A percentile compares a stretch with the other conserved stretches of the same genome.
These are phyloP conservation scores for Penicillium angulare DNA, from an alignment of 495 filamentous ascomycete genomes.

Conservation along the genomic window DNA sequence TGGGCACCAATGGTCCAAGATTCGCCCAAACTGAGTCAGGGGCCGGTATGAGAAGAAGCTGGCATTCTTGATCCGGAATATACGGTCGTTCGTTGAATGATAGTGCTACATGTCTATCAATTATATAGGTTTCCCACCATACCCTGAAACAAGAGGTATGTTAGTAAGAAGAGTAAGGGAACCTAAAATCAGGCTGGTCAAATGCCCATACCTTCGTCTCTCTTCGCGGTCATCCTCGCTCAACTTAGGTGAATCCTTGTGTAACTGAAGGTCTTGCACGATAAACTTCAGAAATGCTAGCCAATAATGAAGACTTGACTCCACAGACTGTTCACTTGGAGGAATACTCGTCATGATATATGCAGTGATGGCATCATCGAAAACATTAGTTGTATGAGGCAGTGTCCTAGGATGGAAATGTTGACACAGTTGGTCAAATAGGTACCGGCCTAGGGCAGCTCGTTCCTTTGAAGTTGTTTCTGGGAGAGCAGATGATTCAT, in stretches of 20 bases:
- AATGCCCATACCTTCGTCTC: not conserved
- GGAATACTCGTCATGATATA: slow-evolving; percentile 6
- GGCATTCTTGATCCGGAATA: not conserved
- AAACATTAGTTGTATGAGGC: not conserved
- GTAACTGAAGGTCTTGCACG: slow-evolving; percentile 5
- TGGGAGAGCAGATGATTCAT: slow-evolving; percentile 3
- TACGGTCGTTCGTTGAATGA: not conserved
- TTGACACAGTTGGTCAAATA: slow-evolving; percentile 1
- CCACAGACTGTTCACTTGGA: slow-evolving; percentile 7
- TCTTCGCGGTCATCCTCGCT: slow-evolving; percentile 4
- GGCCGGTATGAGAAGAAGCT: not conserved
- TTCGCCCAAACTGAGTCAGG: not conserved
- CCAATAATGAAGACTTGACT: slow-evolving; percentile 7
- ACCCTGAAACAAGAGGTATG: not conserved
- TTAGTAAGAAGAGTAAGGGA: not conserved
- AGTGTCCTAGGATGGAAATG: slow-evolving; percentile 2
- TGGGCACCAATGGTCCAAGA: not conserved
- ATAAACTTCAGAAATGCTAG: slow-evolving; percentile 3
- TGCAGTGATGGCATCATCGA: slow-evolving; percentile 5
- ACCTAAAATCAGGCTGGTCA: not conserved
- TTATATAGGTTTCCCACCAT: slow-evolving; percentile 1
- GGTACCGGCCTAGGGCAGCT: slow-evolving; percentile 1
- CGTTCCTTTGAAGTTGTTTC: slow-evolving; percentile 4
- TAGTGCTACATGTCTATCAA: slow-evolving; percentile 3
- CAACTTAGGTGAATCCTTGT: not conserved